These are phyloP conservation scores for Triticum urartu DNA, from an alignment of 176 grass and related monocot species.

Conservation along the genomic window DNA sequence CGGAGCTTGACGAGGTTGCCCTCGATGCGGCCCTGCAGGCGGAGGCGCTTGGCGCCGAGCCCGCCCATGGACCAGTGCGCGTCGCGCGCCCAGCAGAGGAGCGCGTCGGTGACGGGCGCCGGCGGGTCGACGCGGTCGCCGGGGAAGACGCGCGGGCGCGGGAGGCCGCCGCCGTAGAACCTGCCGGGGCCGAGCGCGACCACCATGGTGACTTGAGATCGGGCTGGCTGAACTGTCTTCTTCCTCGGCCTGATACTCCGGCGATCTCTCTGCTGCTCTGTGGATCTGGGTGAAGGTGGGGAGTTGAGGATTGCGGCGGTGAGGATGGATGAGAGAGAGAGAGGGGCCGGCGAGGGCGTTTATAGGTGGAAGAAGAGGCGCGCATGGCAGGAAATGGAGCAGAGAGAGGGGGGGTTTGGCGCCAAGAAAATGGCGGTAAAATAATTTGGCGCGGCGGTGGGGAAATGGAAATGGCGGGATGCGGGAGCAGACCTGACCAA, in stretches of 20 bases:
- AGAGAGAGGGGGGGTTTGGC: background rate
- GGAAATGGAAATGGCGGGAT: constrained; percentile 35
- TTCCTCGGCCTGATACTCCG: background rate
- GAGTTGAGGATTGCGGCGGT: background rate
- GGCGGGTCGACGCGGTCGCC: constrained; percentile 74
- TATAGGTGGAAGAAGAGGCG: constrained; percentile 15
- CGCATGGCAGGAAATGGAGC: constrained; percentile 5
- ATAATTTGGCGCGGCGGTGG: background rate
- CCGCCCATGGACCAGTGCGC: constrained; percentile 98
- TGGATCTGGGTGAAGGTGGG: background rate
- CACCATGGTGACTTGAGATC: constrained; percentile 53
- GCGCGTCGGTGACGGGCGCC: constrained; percentile 57
- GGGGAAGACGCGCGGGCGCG: constrained; percentile 62
- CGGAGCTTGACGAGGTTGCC: constrained; percentile 83
- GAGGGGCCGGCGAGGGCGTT: background rate
- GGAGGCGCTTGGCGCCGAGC: constrained; percentile 59
- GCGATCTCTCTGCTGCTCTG: background rate
- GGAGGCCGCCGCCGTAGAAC: constrained; percentile 85
- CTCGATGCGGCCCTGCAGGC: constrained; percentile 88
- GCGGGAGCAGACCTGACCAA: too few relatives aligned
- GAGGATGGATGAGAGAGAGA: background rate
- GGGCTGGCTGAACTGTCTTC: background rate
- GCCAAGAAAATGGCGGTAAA: constrained; percentile 54
- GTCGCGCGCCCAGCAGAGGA: constrained; percentile 69
- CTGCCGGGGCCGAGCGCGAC: constrained; percentile 56